phyloP scores from a whole-genome alignment of 495 filamentous ascomycete species.

The Pyrenula aspistea region DNA sequence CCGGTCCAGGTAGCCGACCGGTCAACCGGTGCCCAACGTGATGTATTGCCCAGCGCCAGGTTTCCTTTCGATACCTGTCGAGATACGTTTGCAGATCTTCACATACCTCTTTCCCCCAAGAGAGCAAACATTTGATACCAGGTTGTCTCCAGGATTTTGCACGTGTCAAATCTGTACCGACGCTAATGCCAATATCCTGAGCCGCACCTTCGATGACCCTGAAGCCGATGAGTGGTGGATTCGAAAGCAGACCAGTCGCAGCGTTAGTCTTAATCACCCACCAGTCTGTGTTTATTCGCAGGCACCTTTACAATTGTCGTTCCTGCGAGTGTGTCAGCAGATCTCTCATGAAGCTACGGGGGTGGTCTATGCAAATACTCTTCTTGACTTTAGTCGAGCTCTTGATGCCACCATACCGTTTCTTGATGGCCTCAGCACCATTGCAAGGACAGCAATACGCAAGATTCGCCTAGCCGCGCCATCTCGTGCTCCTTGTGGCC shows the following conservation, averaged over 20 bases:
- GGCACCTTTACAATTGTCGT: not conserved
- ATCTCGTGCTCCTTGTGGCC: not conserved
- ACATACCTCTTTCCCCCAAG: not conserved
- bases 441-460: not conserved
- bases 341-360: not conserved
- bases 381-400: not conserved
- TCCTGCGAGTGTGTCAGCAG: not conserved
- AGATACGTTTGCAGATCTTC: not conserved
- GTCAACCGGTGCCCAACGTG: too few species aligned
- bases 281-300: not conserved
- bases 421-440: not conserved
- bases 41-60: not conserved
- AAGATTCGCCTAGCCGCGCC: not conserved
- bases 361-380: not conserved
- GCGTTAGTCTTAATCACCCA: not conserved
- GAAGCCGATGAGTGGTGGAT: not conserved
- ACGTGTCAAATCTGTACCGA: not conserved
- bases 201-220: not conserved
- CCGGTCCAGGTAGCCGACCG: too few species aligned
- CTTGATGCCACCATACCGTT: not conserved
- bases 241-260: not conserved
- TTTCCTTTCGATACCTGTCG: not conserved
- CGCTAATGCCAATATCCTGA: not conserved
- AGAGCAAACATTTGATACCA: not conserved
- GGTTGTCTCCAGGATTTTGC: not conserved